Percentiles rank a stretch among this genome's conserved stretches.
Conservation (phyloP, 83 land plant genomes). For the Picea abies region DNA sequence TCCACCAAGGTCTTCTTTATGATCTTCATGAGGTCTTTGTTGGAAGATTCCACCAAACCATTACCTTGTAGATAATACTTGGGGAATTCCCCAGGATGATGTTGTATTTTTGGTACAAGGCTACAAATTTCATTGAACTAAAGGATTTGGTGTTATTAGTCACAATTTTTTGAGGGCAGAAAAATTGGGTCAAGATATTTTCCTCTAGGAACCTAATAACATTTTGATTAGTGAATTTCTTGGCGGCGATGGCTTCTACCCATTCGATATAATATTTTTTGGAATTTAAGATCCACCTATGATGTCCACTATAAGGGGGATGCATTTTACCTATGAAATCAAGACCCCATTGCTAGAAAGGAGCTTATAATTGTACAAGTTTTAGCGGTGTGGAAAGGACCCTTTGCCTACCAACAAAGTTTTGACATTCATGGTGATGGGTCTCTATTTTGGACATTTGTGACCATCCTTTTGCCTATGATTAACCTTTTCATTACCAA, state of each 20-base stretch:
- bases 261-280: too few relatives aligned
- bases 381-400: neutral
- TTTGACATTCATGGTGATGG: neutral
- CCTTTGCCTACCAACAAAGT: neutral
- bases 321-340: neutral
- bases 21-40: too few relatives aligned
- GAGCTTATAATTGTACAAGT: neutral
- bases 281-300: neutral
- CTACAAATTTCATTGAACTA: neutral
- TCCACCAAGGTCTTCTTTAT: neutral
- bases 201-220: neutral
- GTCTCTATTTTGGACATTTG: too few relatives aligned
- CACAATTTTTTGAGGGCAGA: neutral
- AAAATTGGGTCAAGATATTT: neutral
- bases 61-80: neutral
- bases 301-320: neutral
- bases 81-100: neutral
- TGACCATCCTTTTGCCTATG: too few relatives aligned
- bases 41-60: neutral
- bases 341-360: neutral
- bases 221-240: too few relatives aligned
- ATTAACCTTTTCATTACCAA: too few relatives aligned
- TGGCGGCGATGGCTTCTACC: neutral
- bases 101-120: too few relatives aligned
- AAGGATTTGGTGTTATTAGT: neutral